Percentiles rank a stretch among this genome's conserved stretches.
Evolutionary conservation across 2,329 filamentous ascomycete genomes (phyloP).

Genomic region (Phyllosticta citribraziliensis): DNA sequence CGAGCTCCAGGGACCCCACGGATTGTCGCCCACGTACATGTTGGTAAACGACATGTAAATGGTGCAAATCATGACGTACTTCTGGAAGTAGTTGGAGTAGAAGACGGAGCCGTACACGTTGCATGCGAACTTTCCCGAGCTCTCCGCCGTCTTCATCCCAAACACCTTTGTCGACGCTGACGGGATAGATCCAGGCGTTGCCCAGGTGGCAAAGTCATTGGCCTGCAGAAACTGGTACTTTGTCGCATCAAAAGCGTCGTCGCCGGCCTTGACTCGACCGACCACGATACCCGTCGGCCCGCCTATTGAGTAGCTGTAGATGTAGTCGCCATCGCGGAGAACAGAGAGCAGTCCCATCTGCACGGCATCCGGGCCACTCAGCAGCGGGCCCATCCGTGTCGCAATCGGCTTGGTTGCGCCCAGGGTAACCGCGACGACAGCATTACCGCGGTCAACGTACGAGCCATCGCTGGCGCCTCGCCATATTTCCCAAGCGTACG

Average conservation of each 20-base stretch:
- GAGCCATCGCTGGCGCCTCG: constrained; percentile 1
- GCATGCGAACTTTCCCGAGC: not conserved
- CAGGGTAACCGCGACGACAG: constrained; percentile 2
- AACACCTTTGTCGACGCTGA: not conserved
- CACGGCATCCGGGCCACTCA: not conserved
- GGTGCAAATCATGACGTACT: constrained; percentile 9
- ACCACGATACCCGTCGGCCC: constrained; percentile 7
- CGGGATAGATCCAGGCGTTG: not conserved
- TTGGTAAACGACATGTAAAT: not conserved
- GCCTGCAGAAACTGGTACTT: constrained; percentile 5
- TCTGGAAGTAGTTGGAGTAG: constrained; percentile 1
- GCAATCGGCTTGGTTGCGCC: constrained; percentile 8
- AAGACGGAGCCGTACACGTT: constrained; percentile 5
- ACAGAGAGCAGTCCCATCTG: not conserved
- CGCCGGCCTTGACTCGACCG: constrained; percentile 5
- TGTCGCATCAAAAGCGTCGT: constrained; percentile 3
- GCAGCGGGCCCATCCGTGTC: constrained; percentile 1
- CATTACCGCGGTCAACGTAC: constrained; percentile 1
- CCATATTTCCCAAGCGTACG: constrained; percentile 9
- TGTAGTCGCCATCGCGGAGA: not conserved
- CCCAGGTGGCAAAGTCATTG: not conserved
- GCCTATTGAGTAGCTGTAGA: constrained; percentile 6
- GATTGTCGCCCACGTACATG: constrained; percentile 5
- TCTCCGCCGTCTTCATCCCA: constrained; percentile 3
- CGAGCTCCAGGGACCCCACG: constrained; percentile 6